Conservation (phyloP, 108 stramenopile genomes). For the Licmophora abbreviata region DNA sequence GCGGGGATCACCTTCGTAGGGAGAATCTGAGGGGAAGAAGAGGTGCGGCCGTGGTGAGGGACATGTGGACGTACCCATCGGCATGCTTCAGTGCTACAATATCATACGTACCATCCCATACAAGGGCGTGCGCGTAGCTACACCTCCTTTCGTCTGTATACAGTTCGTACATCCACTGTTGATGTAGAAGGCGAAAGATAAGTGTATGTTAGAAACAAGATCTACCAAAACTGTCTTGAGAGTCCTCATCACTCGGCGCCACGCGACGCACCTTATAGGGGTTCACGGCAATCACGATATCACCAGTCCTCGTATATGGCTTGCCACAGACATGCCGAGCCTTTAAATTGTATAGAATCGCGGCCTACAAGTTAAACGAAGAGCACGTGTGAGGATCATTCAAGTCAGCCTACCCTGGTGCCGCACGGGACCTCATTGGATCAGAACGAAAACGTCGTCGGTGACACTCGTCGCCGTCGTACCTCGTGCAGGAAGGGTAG, state of each 20-base stretch:
- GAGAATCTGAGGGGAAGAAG: too few relatives aligned
- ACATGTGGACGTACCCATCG: not conserved
- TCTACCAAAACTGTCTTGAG: not conserved
- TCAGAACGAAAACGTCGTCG: too few relatives aligned
- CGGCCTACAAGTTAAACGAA: too few relatives aligned
- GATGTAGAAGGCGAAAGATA: too few relatives aligned
- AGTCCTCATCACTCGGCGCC: not conserved
- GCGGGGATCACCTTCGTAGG: constrained; percentile 45
- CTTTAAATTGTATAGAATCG: constrained; percentile 88
- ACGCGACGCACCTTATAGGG: constrained; percentile 36
- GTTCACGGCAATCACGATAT: constrained; percentile 88
- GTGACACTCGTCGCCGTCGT: constrained; percentile 5
- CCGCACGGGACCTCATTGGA: not conserved
- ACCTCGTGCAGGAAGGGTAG: constrained; percentile 87
- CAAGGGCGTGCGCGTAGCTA: constrained; percentile 58
- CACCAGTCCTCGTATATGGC: constrained; percentile 93
- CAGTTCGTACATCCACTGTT: constrained; percentile 70
- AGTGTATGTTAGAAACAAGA: constrained; percentile 1
- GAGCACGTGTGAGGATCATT: too few relatives aligned
- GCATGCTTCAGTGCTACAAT: not conserved
- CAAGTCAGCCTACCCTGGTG: not conserved
- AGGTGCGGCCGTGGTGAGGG: not conserved
- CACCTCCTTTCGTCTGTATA: constrained; percentile 47
- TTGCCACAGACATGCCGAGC: constrained; percentile 57
- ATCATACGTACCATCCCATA: constrained; percentile 45